Base-by-base conservation (phyloP, 2,329 filamentous ascomycete species). In the Botrytis aclada region DNA sequence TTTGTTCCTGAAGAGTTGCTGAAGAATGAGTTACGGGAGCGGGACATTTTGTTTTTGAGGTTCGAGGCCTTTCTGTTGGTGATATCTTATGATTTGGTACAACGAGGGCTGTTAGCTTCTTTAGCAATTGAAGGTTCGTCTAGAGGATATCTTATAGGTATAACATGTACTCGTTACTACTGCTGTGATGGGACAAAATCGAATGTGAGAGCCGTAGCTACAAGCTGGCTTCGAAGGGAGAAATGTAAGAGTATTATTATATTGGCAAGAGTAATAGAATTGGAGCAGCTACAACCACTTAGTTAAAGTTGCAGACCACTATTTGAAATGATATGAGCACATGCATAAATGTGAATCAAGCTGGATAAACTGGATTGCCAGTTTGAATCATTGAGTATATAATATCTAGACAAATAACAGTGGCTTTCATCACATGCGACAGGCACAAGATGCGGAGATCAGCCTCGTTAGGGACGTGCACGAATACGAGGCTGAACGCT, bases 391-490 rank as follows among this genome's bases (percentile, higher is more conserved):
- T 37, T 63, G 32, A 62, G 47, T 34, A 45, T 45, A 70, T 14
- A 67, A 60, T 45, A 29, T 32, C 43, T 63, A 60, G 25, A 29
- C 37, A 41, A 64, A 39, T 34, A 67, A 29, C 58, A 62, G 56
- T 58, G 32, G 29, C 51, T 67, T 70, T 18, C 29, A 63, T 67
- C 70, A 72, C 62, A 72, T 60, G 70, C 70, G 34, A 67, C 56
- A n/a, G 45, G 47, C 70, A 66, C 39, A 39, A 60, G 69, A 29
- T 70, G 18, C 14, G 25, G 41, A 70, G 37, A 22, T 41, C 45
- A 71, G 69, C 69, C 69, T 71, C 56, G 69, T 34, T 29, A 41
- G 20, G 60, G 32, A 70, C 69, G 69, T 70, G 69, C 69, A 51
- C 58, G 18, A 64, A 39, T 18, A 32, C 58, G 29, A 70, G 69